A percentile compares a stretch with the other conserved stretches of the same genome.
phyloP scores from a whole-genome alignment of 495 filamentous ascomycete genomes.

The Lasiosphaeria ovina region DNA sequence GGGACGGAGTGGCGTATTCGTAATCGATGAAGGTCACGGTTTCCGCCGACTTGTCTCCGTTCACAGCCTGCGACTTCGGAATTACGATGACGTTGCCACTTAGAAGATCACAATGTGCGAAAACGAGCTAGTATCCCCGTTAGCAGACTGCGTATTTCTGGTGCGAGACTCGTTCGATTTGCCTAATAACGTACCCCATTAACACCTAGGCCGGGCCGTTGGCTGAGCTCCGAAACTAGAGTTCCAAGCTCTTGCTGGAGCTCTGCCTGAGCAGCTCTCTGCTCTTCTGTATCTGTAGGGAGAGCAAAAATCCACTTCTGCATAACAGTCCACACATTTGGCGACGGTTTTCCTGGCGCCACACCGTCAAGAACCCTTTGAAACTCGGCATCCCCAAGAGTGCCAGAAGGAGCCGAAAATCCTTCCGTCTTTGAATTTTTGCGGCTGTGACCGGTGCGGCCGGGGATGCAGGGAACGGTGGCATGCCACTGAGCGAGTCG shows the following conservation, averaged over 20 bases:
- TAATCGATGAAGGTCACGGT: constrained; percentile 94
- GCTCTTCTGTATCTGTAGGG: constrained; percentile 64
- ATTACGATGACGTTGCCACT: constrained; percentile 91
- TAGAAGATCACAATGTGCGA: constrained; percentile 93
- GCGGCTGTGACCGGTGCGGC: constrained; percentile 36
- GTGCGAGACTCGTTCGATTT: background rate
- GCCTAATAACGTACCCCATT: constrained; percentile 60
- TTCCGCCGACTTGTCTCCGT: constrained; percentile 33
- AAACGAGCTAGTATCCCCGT: constrained; percentile 63
- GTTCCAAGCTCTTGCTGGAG: constrained; percentile 74
- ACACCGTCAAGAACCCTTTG: constrained; percentile 53
- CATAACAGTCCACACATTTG: constrained; percentile 90
- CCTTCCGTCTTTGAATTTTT: constrained; percentile 32
- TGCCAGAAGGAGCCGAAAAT: constrained; percentile 13
- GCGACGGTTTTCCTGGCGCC: constrained; percentile 60
- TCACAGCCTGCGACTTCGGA: constrained; percentile 44
- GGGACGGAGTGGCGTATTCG: constrained; percentile 91
- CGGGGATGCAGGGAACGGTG: constrained; percentile 59
- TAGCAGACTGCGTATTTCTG: constrained; percentile 15
- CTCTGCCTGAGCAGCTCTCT: constrained; percentile 60
- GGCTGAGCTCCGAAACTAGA: constrained; percentile 66
- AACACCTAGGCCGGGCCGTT: constrained; percentile 68
- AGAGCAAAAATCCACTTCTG: constrained; percentile 93
- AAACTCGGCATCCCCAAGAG: constrained; percentile 31
- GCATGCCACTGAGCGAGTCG: constrained; percentile 93